Evolutionary conservation across 768 basidiomycete species (phyloP), one percentile per base, ranked within the genome.

Genomic region (Pisolithus tinctorius): DNA sequence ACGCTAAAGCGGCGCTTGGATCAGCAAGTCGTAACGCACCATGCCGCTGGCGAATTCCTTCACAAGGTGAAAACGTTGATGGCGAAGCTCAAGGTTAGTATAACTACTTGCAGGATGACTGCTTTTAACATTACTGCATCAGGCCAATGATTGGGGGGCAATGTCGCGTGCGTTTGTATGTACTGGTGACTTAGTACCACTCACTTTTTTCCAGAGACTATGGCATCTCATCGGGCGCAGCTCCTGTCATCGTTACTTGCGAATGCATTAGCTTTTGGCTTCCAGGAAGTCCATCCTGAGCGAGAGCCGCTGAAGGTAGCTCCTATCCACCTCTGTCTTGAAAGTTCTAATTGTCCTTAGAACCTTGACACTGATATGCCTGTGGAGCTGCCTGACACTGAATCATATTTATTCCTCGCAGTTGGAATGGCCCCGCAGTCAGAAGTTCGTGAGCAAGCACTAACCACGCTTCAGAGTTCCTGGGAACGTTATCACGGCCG

Each of bases 81-180:
- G 80, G 80, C 80, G 5, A 82, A 82, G 53, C 59, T 82, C 46
- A 81, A 81, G 71, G 79, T 76, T 45, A 26, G 55, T 48, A 20
- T 31, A 2, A 42, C 16, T 17, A 23, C 16, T n/a, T 29, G 38
- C 46, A 11, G 13, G 14, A 45, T 9, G 40, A 31, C 3, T 16
- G 4, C 8, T 13, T 41, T 48, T 6, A 34, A 37, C 11, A 25
- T 45, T 29, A 40, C 34, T 37, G 27, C 11, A 44, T 11, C 52
- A 80, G 79, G 72, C 76, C 5, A 79, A 79, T 50, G 80, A 82
- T 56, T 82, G 80, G 80, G 76, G 78, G n/a, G 69, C 79, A 1
- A 61, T 81, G 27, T 79, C 79, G 26, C 79, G 80, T 81, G 50
- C 17, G 77, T 63, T 14, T 20, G 11, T 23, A 13, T 29, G 2